Base-by-base conservation (phyloP, 257 asterid genomes). In the Gardenia jasminoides region DNA sequence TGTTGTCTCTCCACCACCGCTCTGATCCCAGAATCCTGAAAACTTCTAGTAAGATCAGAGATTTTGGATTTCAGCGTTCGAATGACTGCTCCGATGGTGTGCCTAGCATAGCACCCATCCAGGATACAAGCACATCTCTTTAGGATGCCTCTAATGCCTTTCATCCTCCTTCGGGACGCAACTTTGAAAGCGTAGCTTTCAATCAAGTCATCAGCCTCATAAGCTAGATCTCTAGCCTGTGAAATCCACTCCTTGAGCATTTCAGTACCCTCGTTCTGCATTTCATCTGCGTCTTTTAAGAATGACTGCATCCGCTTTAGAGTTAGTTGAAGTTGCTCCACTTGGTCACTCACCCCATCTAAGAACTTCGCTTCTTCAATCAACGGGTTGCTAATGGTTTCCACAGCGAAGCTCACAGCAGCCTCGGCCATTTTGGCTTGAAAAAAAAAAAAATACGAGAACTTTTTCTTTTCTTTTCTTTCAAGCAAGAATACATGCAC, bases 291-390 rank as follows among this genome's bases (percentile, higher is more conserved):
- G 6, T 78, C 82, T 10, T 28, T 56, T 33, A 70, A 20, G 58
- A 78, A 78, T 0, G 62, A 31, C 6, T 10, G 81, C 70, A 78
- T 54, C 19, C 70, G 76, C 16, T 17, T 20, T 31, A 78, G 47
- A 70, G 54, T 70, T 15, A 31, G 20, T 33, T 68, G 76, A 54
- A 78, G 81, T 26, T 17, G 58, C 7, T 24, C 19, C 17, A 54
- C 77, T 78, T 78, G 52, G 17, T 70, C 77, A 9, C 22, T 3
- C 61, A 79, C 46, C 20, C 82, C 82, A 30, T 59, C 33, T 6
- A 79, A 33, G 30, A 59, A 79, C 1, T 4, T 22, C 8, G 26
- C 72, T 79, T 70, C 72, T 30, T 72, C 77, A 46, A 20, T 46
- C 56, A 74, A 6, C 69, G 56, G 17, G 16, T 36, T 58, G 0